Evolutionary conservation across 208 protist species (phyloP), one percentile per base, ranked within the genome.

Genomic region (Leishmania mexicana): DNA sequence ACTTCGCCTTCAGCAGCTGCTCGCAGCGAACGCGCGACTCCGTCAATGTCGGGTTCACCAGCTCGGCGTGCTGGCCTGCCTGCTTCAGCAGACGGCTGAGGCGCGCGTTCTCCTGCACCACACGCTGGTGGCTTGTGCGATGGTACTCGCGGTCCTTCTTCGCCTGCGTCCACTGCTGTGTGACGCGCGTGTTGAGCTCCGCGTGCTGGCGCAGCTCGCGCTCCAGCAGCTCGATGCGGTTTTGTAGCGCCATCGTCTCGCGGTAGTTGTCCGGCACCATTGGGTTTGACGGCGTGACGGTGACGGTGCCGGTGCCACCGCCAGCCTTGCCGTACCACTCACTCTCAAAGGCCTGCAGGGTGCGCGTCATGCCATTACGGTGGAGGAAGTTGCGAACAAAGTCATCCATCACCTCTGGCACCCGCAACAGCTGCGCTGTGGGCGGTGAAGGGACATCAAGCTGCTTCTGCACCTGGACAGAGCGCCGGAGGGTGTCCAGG

Each of bases 351-450:
- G 80, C 77, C 35, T 96, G 91, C 79, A 98, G 85, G 31, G 94
- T 98, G 28, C 83, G 75, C 45, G 81, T 85, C 92, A 98, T 93
- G 51, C 88, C 88, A 65, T 97, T 90, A 54, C 95, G 90, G 6
- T 96, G 71, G 40, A 98, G 88, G 80, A 98, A 98, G 83, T 98
- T 98, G 3, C 96, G 89, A 65, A 98, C 87, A 82, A 96, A 98
- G 87, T 98, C 97, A 71, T 98, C 95, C 65, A 96, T 94, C 40
- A 97, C 95, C 83, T 98, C 96, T n/a, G 97, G 97, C 53, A 96
- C 84, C 49, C 92, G 94, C 78, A 95, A 90, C 21, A 98, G 85
- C 68, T 94, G 81, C n/a, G 94, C 88, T 57, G 90, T 98, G 31
- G 96, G 92, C 28, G 87, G 85, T 5, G 92, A 81, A 28, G 93